Evolutionary conservation across 2,329 filamentous ascomycete genomes (phyloP).

Genomic region (Trichophyton simii): DNA sequence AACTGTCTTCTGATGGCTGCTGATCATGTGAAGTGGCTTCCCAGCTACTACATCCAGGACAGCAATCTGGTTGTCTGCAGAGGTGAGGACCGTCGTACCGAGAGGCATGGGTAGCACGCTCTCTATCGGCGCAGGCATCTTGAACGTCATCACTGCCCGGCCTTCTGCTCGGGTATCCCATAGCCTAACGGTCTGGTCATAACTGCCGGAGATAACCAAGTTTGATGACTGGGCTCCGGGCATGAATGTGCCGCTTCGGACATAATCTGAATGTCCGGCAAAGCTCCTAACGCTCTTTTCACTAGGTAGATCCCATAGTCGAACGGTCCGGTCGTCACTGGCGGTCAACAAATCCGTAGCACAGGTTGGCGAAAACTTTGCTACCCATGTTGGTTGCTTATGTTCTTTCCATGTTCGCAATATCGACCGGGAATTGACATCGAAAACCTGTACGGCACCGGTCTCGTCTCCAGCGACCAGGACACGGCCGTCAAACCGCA

Average conservation of each 20-base stretch:
- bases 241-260: constrained; percentile 77
- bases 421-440: constrained; percentile 77
- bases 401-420: constrained; percentile 91
- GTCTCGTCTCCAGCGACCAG: constrained; percentile 84
- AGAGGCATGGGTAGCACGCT: constrained; percentile 75
- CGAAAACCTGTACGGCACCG: constrained; percentile 89
- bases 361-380: constrained; percentile 80
- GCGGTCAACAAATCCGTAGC: constrained; percentile 78
- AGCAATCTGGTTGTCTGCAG: constrained; percentile 74
- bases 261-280: constrained; percentile 81
- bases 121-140: constrained; percentile 82
- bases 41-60: constrained; percentile 88
- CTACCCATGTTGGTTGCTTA: constrained; percentile 86
- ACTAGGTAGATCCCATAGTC: constrained; percentile 84
- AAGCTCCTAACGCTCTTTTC: constrained; percentile 66
- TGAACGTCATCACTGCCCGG: constrained; percentile 76
- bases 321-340: constrained; percentile 83
- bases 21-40: constrained; percentile 71
- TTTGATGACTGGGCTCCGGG: constrained; percentile 51
- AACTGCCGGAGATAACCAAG: constrained; percentile 78
- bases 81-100: constrained; percentile 73
- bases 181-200: constrained; percentile 82
- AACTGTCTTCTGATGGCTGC: constrained; percentile 96
- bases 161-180: constrained; percentile 75
- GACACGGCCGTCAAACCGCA: constrained; percentile 77